Percentiles rank a stretch among this genome's conserved stretches.
Conservation (phyloP, 495 filamentous ascomycete species). For the Podospora anserina region DNA sequence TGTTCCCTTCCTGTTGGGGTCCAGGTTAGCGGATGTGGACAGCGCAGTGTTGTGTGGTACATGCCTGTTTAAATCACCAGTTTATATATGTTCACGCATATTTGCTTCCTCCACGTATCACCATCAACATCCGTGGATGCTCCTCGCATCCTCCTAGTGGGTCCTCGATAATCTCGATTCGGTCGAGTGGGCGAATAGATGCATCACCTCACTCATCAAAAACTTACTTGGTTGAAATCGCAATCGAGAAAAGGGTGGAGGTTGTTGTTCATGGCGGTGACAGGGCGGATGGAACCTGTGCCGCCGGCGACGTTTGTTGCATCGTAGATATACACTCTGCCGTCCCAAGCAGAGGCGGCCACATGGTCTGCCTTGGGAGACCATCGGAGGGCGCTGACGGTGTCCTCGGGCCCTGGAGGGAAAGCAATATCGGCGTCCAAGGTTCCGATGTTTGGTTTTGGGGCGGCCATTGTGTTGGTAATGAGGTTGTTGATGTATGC, state of each 20-base stretch:
- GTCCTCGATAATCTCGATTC: neutral
- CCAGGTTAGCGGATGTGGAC: neutral
- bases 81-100: neutral
- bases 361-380: conserved; percentile 74
- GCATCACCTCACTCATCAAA: conserved; percentile 8
- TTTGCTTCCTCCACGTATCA: neutral
- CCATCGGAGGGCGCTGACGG: conserved; percentile 79
- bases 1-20: conserved; percentile 48
- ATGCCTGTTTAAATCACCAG: neutral
- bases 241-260: conserved; percentile 74
- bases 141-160: neutral
- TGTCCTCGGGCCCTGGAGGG: conserved; percentile 71
- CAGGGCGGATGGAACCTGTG: conserved; percentile 57
- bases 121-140: neutral
- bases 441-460: conserved; percentile 44
- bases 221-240: conserved; percentile 77
- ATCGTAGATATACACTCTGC: conserved; percentile 89
- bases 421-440: conserved; percentile 76
- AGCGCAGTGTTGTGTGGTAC: neutral
- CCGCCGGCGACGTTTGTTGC: conserved; percentile 61
- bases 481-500: neutral
- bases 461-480: conserved; percentile 12
- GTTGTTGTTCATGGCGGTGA: conserved; percentile 67
- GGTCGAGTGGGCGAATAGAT: neutral
- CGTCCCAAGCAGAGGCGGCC: conserved; percentile 89